Conservation (phyloP, 306 rosid species). For the Trichosanthes cucumerina region DNA sequence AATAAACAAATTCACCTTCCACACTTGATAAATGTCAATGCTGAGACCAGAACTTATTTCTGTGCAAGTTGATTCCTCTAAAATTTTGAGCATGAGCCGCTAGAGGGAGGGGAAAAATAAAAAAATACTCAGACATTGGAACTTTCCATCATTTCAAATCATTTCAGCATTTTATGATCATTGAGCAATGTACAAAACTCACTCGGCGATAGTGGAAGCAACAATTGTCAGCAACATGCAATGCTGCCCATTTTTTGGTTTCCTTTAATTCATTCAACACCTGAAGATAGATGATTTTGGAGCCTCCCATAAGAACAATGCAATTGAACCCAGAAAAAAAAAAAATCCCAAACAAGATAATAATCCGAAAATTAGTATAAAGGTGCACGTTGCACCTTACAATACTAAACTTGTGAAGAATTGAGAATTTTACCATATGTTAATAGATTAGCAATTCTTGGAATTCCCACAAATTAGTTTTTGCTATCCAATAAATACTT, state of each 20-base stretch:
- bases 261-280: slow-evolving; percentile 47
- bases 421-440: background rate
- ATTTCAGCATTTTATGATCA: background rate
- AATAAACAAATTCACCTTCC: slow-evolving; percentile 39
- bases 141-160: background rate
- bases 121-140: slow-evolving; percentile 2
- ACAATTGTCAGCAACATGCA: slow-evolving; percentile 71
- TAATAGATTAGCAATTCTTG: background rate
- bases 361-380: background rate
- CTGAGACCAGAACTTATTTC: slow-evolving; percentile 18
- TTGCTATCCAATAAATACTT: background rate
- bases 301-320: slow-evolving; percentile 9
- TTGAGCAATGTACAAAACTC: slow-evolving; percentile 21
- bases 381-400: background rate
- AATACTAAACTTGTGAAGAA: background rate
- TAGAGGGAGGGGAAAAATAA: slow-evolving; percentile 18
- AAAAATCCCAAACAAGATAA: background rate
- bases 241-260: slow-evolving; percentile 65
- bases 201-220: slow-evolving; percentile 85
- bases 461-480: background rate
- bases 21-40: slow-evolving; percentile 22
- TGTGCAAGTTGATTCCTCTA: slow-evolving; percentile 24
- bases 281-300: slow-evolving; percentile 28
- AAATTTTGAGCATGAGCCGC: slow-evolving; percentile 47
- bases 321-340: background rate